Conservation (phyloP, 352 stramenopile species). For the Pythium rishiriense region DNA sequence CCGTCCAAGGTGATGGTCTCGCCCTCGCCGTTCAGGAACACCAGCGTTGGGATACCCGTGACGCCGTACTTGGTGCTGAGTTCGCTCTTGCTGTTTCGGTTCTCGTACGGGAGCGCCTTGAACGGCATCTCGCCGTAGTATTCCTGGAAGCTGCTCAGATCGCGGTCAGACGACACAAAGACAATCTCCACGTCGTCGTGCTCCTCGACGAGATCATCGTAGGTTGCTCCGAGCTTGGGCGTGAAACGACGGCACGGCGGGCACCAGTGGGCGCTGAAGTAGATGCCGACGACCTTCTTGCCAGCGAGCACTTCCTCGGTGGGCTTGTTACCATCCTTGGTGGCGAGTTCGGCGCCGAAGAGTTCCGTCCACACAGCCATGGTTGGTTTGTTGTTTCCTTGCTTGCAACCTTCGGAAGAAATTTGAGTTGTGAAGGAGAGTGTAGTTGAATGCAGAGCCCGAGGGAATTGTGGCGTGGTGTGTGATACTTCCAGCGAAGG, state of each 20-base stretch:
- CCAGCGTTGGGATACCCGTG: constrained; percentile 86
- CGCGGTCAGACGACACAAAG: constrained; percentile 87
- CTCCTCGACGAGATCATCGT: constrained; percentile 87
- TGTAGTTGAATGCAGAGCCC: too few relatives aligned
- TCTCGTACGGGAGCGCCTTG: constrained; percentile 91
- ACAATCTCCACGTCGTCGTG: constrained; percentile 90
- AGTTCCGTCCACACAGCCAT: constrained; percentile 55
- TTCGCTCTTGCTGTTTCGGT: constrained; percentile 57
- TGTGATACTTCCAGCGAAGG: too few relatives aligned
- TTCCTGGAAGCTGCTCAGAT: constrained; percentile 71
- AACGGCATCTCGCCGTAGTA: constrained; percentile 94
- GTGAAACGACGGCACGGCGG: constrained; percentile 94
- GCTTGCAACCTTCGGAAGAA: background rate
- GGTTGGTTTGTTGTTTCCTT: constrained; percentile 14
- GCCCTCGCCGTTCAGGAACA: constrained; percentile 84
- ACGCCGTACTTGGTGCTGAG: constrained; percentile 85
- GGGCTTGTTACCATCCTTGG: constrained; percentile 73
- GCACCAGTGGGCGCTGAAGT: constrained; percentile 97
- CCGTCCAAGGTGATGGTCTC: constrained; percentile 78
- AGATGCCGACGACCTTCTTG: constrained; percentile 91
- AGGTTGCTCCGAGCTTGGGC: constrained; percentile 88
- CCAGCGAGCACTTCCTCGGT: constrained; percentile 61
- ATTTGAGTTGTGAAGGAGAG: background rate
- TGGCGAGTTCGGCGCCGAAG: constrained; percentile 63
- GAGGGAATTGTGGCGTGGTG: too few relatives aligned